Percentiles rank a stretch among this genome's conserved stretches.
Evolutionary conservation across 768 basidiomycete species (phyloP).

Genomic region (Chlorophyllum brunneum): DNA sequence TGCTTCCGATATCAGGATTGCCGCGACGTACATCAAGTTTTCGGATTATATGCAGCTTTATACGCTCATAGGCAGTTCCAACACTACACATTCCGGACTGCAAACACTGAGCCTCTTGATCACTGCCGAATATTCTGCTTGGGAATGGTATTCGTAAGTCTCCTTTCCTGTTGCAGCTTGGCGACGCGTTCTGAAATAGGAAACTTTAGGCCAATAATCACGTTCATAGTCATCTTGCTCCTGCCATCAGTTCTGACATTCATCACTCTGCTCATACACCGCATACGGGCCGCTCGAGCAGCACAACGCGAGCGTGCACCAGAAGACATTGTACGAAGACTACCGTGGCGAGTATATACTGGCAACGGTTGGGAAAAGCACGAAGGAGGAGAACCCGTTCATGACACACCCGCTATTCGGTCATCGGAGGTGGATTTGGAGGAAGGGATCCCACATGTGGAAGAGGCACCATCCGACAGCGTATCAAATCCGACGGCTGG

Average conservation of each 20-base stretch:
- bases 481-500: conserved; percentile 15
- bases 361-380: conserved; percentile 81
- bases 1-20: conserved; percentile 77
- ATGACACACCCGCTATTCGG: conserved; percentile 19
- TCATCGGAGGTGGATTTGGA: conserved; percentile 37
- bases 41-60: conserved; percentile 72
- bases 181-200: conserved; percentile 13
- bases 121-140: conserved; percentile 75
- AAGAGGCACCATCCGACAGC: conserved; percentile 17
- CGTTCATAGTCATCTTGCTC: conserved; percentile 83
- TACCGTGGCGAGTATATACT: conserved; percentile 85
- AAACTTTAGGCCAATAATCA: conserved; percentile 77
- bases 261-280: conserved; percentile 84
- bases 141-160: conserved; percentile 91
- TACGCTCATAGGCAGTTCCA: conserved; percentile 66
- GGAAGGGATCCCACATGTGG: conserved; percentile 24
- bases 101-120: conserved; percentile 74
- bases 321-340: conserved; percentile 68
- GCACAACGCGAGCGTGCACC: conserved; percentile 83
- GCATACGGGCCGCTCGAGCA: conserved; percentile 77
- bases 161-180: conserved; percentile 5
- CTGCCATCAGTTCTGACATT: conserved; percentile 89
- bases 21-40: conserved; percentile 86
- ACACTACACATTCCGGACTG: conserved; percentile 75
- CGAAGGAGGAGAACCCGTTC: conserved; percentile 35